phyloP scores from a whole-genome alignment of 805 yeast species.

The Wickerhamomyces mucosus region DNA sequence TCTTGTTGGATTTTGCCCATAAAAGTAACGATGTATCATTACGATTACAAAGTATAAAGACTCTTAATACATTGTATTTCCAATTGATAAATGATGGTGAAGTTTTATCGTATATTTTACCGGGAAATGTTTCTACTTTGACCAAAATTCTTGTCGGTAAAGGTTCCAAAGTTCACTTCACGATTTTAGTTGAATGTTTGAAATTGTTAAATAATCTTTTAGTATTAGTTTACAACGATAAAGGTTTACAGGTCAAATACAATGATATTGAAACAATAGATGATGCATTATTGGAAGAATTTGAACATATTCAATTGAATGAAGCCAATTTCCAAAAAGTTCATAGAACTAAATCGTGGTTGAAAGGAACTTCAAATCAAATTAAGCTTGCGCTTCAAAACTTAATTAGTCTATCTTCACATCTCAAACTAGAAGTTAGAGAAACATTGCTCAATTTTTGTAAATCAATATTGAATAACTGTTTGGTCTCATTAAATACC shows the following conservation, averaged over 20 bases:
- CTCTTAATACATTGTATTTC: conserved; percentile 26
- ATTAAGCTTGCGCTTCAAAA: conserved; percentile 32
- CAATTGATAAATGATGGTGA: conserved; percentile 36
- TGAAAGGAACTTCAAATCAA: conserved; percentile 43
- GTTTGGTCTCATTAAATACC: conserved; percentile 26
- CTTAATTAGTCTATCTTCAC: conserved; percentile 16
- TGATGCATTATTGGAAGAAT: conserved; percentile 9
- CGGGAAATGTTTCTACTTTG: conserved; percentile 40
- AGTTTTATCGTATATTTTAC: conserved; percentile 36
- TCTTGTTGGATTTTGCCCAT: conserved; percentile 28
- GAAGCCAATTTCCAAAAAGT: conserved; percentile 14
- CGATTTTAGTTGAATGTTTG: conserved; percentile 25
- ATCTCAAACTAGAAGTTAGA: conserved; percentile 26
- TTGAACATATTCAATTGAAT: conserved; percentile 11
- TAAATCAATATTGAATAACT: conserved; percentile 21
- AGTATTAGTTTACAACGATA: conserved; percentile 32
- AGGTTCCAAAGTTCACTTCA: conserved; percentile 27
- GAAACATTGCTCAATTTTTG: conserved; percentile 23
- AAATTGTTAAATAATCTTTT: conserved; percentile 23
- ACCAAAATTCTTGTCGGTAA: conserved; percentile 27
- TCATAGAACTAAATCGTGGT: conserved; percentile 44
- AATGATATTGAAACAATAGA: conserved; percentile 14
- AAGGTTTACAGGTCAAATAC: conserved; percentile 22
- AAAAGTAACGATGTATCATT: conserved; percentile 20
- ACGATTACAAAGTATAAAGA: conserved; percentile 24